Percentiles rank a stretch among this genome's conserved stretches.
These are phyloP conservation scores for Acacia acuminata DNA, from an alignment of 306 rosid species.

Conservation along the genomic window DNA sequence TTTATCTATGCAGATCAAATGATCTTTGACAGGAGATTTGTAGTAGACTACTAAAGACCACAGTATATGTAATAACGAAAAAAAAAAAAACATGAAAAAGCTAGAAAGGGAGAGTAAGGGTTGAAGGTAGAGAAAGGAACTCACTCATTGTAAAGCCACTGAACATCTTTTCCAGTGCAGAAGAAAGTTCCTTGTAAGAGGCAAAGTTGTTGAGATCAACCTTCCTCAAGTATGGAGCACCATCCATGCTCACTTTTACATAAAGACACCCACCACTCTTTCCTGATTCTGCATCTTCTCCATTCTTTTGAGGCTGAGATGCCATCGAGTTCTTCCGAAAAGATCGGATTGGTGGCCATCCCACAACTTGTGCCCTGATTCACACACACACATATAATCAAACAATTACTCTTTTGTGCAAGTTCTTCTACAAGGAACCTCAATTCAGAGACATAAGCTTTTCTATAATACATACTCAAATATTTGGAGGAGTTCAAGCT, in stretches of 20 bases:
- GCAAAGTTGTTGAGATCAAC: conserved; percentile 83
- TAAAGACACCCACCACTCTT: conserved; percentile 79
- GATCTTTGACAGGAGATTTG: background rate
- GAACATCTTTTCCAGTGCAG: conserved; percentile 95
- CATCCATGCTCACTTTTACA: conserved; percentile 97
- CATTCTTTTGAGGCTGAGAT: conserved; percentile 55
- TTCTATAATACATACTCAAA: no score
- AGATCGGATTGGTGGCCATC: conserved; percentile 99
- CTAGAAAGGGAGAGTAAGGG: background rate
- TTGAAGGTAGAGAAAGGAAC: conserved; percentile 27
- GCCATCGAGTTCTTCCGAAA: conserved; percentile 94
- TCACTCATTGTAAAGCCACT: conserved; percentile 92
- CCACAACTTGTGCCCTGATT: conserved; percentile 92
- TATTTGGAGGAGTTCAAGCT: conserved; percentile 16
- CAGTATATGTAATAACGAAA: background rate
- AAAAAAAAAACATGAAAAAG: background rate
- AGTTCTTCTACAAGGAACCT: conserved; percentile 11
- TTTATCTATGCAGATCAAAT: no score
- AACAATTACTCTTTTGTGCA: background rate
- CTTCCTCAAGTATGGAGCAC: conserved; percentile 94
- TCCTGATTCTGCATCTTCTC: conserved; percentile 61
- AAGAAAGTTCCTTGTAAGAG: conserved; percentile 76
- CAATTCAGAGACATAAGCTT: background rate
- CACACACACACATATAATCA: conserved; percentile 22
- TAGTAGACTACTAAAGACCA: background rate